Conservation (phyloP, 2,329 filamentous ascomycete species). For the Clonostachys byssicola region DNA sequence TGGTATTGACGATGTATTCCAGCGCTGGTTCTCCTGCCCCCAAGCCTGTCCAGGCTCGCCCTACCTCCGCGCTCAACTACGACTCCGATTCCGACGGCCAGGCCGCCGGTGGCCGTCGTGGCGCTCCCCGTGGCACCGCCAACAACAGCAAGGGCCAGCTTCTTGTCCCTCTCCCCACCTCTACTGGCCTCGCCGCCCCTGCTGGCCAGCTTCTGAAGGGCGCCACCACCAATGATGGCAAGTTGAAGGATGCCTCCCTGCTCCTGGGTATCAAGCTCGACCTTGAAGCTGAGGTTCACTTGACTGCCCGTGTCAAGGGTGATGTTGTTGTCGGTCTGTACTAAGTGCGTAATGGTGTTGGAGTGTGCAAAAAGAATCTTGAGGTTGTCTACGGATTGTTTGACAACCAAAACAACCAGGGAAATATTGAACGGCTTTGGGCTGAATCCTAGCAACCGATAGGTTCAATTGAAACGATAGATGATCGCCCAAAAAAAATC, state of each 20-base stretch:
- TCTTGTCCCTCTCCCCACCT: slow-evolving; percentile 19
- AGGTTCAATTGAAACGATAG: too few relatives aligned
- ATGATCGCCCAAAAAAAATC: too few relatives aligned
- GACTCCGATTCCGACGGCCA: slow-evolving; percentile 21
- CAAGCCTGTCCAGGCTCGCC: neutral
- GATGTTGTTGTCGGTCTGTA: slow-evolving; percentile 58
- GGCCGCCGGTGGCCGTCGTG: slow-evolving; percentile 18
- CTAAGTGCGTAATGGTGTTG: slow-evolving; percentile 16
- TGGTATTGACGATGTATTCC: too few relatives aligned
- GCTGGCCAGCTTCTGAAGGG: slow-evolving; percentile 49
- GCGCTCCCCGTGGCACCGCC: too few relatives aligned
- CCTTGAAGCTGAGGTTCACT: slow-evolving; percentile 57
- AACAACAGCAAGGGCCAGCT: slow-evolving; percentile 12
- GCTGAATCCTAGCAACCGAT: too few relatives aligned
- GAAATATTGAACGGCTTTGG: too few relatives aligned
- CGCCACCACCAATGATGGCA: slow-evolving; percentile 50
- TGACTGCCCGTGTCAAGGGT: slow-evolving; percentile 55
- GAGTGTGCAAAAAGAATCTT: too few relatives aligned
- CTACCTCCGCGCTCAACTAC: slow-evolving; percentile 14
- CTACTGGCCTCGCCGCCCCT: slow-evolving; percentile 27
- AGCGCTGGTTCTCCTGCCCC: too few relatives aligned
- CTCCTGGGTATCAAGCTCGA: slow-evolving; percentile 61
- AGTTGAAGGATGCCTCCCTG: slow-evolving; percentile 52
- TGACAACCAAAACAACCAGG: too few relatives aligned
- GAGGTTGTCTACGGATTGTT: too few relatives aligned